Base-by-base conservation (phyloP, 805 yeast genomes). In the Priceomyces castillae region DNA sequence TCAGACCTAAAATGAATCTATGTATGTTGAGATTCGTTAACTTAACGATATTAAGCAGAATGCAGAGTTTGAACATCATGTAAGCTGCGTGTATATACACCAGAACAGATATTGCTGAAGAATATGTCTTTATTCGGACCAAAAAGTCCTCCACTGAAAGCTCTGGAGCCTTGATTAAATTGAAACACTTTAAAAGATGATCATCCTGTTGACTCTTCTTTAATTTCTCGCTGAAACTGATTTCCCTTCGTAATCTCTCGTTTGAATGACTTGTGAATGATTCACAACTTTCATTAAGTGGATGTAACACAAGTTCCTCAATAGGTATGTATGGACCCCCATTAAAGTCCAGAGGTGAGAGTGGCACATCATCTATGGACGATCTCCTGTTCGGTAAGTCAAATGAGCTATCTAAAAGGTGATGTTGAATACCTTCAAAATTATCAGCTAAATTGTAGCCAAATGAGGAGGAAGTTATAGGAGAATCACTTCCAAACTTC, bases 11-110 rank as follows among this genome's bases (percentile, higher is more conserved):
- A 11, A 70, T 55, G 37, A 69, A 57, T 34, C 76, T 52, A 46
- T 71, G 60, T n/a, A 64, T 71, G 46, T 71, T 71, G 31, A 56
- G 52, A 9, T 52, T 52, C 10, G 64, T 64, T 33, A 70, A 54
- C 3, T 57, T 59, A 20, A 67, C 56, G 11, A 65, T 54, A 39
- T 63, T 61, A 40, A 67, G 56, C 14, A 69, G 48, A 20, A 69
- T 50, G 35, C 67, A 48, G 30, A 69, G 47, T 47, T 67, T 69
- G 50, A 57, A 69, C 36, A 71, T 50, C 61, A 69, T 49, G 42
- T 54, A 61, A 3, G 74, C 70, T 10, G 71, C 56, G 49, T 71
- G 75, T 19, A 70, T 58, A 47, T 68, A 71, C 16, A 67, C 65
- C 26, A 62, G 54, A 2, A 67, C 68, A 4, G 74, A 67, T 9